A percentile compares a stretch with the other conserved stretches of the same genome.
Conservation (phyloP, 331 rosid genomes). For the Saraca asoca region DNA sequence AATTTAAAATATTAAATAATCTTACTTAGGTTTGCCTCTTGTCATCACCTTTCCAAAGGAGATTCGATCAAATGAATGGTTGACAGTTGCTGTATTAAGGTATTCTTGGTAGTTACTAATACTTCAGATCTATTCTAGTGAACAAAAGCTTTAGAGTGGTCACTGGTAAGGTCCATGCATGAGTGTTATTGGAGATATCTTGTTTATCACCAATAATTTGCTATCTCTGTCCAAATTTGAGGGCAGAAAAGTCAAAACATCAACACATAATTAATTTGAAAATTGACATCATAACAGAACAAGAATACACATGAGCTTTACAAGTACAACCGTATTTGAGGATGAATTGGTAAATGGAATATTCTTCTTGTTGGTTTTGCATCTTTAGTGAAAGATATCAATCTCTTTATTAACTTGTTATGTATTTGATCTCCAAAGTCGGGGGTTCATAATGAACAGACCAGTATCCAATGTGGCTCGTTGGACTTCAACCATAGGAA, state of each 20-base stretch:
- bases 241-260: slow-evolving; percentile 1
- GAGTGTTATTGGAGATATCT: neutral
- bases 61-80: neutral
- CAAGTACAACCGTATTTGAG: slow-evolving; percentile 13
- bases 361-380: slow-evolving; percentile 21
- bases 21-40: slow-evolving; percentile 10
- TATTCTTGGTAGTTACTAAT: slow-evolving; percentile 11
- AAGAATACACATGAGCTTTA: slow-evolving; percentile 5
- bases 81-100: slow-evolving; percentile 4
- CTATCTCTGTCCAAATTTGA: neutral
- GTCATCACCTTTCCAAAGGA: neutral
- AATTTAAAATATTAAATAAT: neutral
- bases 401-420: neutral
- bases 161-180: neutral
- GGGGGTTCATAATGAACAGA: slow-evolving; percentile 19
- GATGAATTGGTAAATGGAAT: slow-evolving; percentile 3
- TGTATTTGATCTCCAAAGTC: slow-evolving; percentile 11
- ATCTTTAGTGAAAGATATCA: slow-evolving; percentile 18
- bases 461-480: slow-evolving; percentile 22
- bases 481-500: slow-evolving; percentile 15
- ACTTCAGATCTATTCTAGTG: neutral
- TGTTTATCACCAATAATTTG: neutral
- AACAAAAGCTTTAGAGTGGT: neutral
- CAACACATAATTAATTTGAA: slow-evolving; percentile 12
- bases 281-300: neutral